These are phyloP conservation scores for Sporothrix variecibatus DNA, from an alignment of 2,329 filamentous ascomycete genomes.

Conservation along the genomic window DNA sequence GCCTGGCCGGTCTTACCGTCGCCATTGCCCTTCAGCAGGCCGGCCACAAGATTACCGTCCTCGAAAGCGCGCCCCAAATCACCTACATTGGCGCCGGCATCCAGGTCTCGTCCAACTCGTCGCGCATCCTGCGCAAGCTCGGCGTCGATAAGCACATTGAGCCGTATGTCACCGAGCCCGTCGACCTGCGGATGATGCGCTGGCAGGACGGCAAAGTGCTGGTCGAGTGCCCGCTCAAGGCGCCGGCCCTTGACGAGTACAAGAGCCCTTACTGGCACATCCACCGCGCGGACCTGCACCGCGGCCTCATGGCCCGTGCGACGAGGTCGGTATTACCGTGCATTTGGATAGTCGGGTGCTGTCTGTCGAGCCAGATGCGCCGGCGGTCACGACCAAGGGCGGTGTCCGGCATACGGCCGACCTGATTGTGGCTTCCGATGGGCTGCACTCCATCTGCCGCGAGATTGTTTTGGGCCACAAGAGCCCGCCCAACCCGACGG, in stretches of 20 bases:
- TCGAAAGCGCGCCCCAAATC: constrained; percentile 40
- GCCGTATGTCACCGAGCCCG: constrained; percentile 45
- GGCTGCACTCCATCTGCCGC: constrained; percentile 27
- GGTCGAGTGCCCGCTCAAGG: constrained; percentile 55
- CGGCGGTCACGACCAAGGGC: constrained; percentile 3
- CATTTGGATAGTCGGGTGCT: constrained; percentile 25
- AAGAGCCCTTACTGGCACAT: constrained; percentile 45
- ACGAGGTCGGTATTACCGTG: constrained; percentile 22
- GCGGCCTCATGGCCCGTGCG: constrained; percentile 24
- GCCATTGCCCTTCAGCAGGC: constrained; percentile 28
- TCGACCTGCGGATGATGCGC: constrained; percentile 52
- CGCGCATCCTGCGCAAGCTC: constrained; percentile 53
- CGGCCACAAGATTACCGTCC: constrained; percentile 28
- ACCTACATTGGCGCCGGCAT: constrained; percentile 49
- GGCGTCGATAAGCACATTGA: constrained; percentile 49
- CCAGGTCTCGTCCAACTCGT: constrained; percentile 55
- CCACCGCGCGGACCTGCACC: constrained; percentile 30
- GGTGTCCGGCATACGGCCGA: constrained; percentile 21
- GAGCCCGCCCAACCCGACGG: constrained; percentile 41
- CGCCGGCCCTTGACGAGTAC: constrained; percentile 51
- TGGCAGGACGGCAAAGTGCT: constrained; percentile 52
- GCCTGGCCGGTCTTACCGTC: constrained; percentile 28
- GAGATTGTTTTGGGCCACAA: constrained; percentile 29
- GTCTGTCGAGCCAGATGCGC: constrained; percentile 21
- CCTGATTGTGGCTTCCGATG: constrained; percentile 27